Percentiles rank a stretch among this genome's conserved stretches.
Evolutionary conservation across 805 yeast species (phyloP).

Genomic region (Saccharomyces paradoxus): DNA sequence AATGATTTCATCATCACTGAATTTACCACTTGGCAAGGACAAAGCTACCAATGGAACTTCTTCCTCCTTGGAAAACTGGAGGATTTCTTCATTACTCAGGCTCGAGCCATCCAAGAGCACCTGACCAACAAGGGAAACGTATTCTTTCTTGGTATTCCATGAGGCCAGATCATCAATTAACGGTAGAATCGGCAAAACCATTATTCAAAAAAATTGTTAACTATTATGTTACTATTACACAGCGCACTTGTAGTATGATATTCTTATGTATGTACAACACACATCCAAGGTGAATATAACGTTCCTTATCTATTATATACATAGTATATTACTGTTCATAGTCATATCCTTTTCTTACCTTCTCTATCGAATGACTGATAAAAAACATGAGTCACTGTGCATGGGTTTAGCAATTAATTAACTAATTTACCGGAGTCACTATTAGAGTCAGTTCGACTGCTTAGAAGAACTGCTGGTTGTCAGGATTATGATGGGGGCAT

Average conservation of each 20-base stretch:
- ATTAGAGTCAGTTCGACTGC: not conserved
- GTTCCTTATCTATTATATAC: not conserved
- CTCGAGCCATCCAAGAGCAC: slow-evolving; percentile 22
- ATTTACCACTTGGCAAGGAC: slow-evolving; percentile 30
- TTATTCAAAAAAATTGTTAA: slow-evolving; percentile 5
- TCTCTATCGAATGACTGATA: not conserved
- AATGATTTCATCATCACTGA: slow-evolving; percentile 38
- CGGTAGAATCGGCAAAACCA: slow-evolving; percentile 37
- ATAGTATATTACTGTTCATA: not conserved
- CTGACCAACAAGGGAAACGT: slow-evolving; percentile 21
- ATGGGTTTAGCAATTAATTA: not conserved
- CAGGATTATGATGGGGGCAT: slow-evolving; percentile 63
- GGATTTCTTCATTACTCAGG: slow-evolving; percentile 10
- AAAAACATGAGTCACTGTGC: slow-evolving; percentile 2
- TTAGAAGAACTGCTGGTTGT: slow-evolving; percentile 6
- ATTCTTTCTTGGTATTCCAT: slow-evolving; percentile 14
- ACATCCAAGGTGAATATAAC: not conserved
- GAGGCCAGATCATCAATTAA: slow-evolving; percentile 17
- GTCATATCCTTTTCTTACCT: not conserved
- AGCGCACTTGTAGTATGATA: not conserved
- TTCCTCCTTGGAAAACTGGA: slow-evolving; percentile 9
- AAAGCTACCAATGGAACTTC: slow-evolving; percentile 33
- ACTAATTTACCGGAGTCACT: not conserved
- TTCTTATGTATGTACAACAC: not conserved
- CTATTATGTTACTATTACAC: not conserved